Conservation (phyloP, 108 stramenopile species). For the Bacterosira constricta region DNA sequence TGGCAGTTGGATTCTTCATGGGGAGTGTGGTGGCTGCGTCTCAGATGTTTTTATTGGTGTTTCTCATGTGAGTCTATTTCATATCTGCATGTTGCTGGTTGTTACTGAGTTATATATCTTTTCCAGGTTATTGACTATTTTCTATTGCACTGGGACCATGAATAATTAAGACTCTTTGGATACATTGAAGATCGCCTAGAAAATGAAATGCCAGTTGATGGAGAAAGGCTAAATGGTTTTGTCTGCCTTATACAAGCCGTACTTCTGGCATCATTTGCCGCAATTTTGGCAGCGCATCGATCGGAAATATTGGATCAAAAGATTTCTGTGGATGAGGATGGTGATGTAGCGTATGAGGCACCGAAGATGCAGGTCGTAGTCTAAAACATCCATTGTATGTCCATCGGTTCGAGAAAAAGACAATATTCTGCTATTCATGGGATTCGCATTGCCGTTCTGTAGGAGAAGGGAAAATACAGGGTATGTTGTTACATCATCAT, state of each 20-base stretch:
- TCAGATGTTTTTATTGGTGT: constrained; percentile 85
- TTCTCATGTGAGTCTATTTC: constrained; percentile 63
- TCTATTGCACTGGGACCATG: background rate
- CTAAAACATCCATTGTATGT: constrained; percentile 55
- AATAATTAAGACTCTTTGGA: constrained; percentile 55
- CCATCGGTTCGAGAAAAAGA: constrained; percentile 8
- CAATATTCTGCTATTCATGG: background rate
- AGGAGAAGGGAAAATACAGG: background rate
- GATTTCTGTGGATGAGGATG: constrained; percentile 14
- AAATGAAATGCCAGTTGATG: constrained; percentile 52
- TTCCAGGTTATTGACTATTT: background rate
- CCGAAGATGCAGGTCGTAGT: constrained; percentile 65
- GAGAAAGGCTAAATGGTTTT: constrained; percentile 67
- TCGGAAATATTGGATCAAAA: constrained; percentile 81
- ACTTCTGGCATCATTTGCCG: constrained; percentile 79
- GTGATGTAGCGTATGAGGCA: constrained; percentile 26
- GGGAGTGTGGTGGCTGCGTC: constrained; percentile 79
- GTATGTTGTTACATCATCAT: too few species aligned
- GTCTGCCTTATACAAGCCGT: constrained; percentile 68
- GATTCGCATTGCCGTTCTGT: background rate
- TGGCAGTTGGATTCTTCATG: constrained; percentile 90
- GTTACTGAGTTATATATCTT: background rate
- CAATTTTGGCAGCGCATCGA: constrained; percentile 79
- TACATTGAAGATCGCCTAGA: constrained; percentile 65
- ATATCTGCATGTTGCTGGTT: background rate